Percentiles rank a stretch among this genome's conserved stretches.
Conservation (phyloP, 441 rosid genomes). For the Pelargonium australe region DNA sequence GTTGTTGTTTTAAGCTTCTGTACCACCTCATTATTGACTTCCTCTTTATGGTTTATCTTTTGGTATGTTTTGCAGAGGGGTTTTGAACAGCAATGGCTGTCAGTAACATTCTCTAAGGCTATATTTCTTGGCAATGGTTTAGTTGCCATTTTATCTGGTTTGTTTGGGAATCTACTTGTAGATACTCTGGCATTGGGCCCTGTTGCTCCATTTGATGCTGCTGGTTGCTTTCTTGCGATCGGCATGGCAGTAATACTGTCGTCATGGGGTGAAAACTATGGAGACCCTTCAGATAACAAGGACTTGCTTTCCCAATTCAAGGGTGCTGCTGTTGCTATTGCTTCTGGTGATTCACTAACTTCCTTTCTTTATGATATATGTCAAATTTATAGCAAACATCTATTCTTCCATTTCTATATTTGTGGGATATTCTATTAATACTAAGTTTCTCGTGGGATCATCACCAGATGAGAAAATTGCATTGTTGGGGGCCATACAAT, state of each 20-base stretch:
- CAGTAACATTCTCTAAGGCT: constrained; percentile 94
- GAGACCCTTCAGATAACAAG: constrained; percentile 86
- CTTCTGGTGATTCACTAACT: constrained; percentile 53
- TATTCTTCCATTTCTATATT: neutral
- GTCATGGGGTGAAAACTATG: constrained; percentile 85
- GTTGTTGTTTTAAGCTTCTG: neutral
- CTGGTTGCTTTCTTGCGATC: constrained; percentile 87
- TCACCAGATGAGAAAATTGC: constrained; percentile 89
- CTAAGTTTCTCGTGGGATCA: neutral
- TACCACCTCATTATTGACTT: neutral
- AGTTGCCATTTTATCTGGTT: constrained; percentile 85
- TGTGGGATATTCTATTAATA: neutral
- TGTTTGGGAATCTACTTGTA: constrained; percentile 84
- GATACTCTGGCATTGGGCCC: constrained; percentile 84
- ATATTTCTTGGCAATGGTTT: constrained; percentile 95
- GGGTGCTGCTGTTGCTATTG: constrained; percentile 88
- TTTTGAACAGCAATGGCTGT: constrained; percentile 90
- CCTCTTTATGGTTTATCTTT: neutral
- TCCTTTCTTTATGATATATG: no score
- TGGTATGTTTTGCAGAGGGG: constrained; percentile 49
- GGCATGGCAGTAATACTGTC: constrained; percentile 88
- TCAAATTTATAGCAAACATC: no score
- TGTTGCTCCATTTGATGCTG: constrained; percentile 97
- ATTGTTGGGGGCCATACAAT: constrained; percentile 93
- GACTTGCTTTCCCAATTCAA: constrained; percentile 84